Conservation (phyloP, 352 stramenopile genomes). For the Globisporangium paroecandrum region DNA sequence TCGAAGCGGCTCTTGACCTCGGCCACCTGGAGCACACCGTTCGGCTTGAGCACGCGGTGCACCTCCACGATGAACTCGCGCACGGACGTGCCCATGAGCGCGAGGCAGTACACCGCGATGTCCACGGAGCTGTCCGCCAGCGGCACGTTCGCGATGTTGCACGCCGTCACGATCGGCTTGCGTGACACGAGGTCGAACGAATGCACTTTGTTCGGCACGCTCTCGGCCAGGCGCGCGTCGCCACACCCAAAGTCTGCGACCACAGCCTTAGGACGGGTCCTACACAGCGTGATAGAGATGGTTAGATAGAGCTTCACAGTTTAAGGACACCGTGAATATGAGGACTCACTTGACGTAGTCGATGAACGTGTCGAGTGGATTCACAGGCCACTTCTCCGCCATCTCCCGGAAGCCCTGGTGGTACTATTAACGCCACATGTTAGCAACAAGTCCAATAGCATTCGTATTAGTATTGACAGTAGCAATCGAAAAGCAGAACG, state of each 20-base stretch:
- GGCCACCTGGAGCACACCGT: slow-evolving; percentile 88
- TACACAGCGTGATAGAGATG: slow-evolving; percentile 16
- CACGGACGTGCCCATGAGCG: slow-evolving; percentile 98
- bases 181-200: slow-evolving; percentile 97
- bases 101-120: slow-evolving; percentile 96
- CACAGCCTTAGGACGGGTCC: slow-evolving; percentile 61
- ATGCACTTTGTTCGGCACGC: slow-evolving; percentile 89
- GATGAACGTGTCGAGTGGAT: slow-evolving; percentile 97
- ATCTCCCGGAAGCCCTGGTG: slow-evolving; percentile 98
- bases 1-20: slow-evolving; percentile 86
- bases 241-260: slow-evolving; percentile 99
- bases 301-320: background rate
- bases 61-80: slow-evolving; percentile 96
- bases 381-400: slow-evolving; percentile 95
- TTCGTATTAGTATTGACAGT: background rate
- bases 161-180: slow-evolving; percentile 91
- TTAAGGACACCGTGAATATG: background rate
- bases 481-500: background rate
- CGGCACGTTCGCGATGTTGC: slow-evolving; percentile 95
- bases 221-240: slow-evolving; percentile 92
- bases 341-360: slow-evolving; percentile 85
- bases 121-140: slow-evolving; percentile 89
- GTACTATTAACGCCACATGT: slow-evolving; percentile 56
- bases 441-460: background rate
- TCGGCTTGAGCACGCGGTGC: slow-evolving; percentile 90